Conservation (phyloP, 208 protist species). For the Leishmania lainsoni region DNA sequence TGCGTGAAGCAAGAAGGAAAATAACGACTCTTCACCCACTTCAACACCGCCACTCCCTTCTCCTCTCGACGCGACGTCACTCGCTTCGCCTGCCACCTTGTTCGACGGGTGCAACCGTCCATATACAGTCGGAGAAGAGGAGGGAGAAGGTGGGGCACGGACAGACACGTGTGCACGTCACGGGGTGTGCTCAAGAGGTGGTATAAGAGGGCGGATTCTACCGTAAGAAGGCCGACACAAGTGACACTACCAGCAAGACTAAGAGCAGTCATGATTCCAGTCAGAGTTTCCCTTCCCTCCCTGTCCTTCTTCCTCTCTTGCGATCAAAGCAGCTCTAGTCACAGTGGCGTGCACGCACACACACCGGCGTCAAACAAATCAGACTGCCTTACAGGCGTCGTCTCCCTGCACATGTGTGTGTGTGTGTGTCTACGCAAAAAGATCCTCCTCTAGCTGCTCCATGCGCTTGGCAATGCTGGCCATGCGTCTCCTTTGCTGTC, state of each 20-base stretch:
- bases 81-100: neutral
- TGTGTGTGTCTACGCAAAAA: conserved; percentile 1
- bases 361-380: neutral
- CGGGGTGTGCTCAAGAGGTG: neutral
- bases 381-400: neutral
- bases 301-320: no score
- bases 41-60: neutral
- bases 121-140: neutral
- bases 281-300: neutral
- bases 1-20: neutral
- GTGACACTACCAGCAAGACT: neutral
- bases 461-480: conserved; percentile 47
- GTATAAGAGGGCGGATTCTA: neutral
- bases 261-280: neutral
- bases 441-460: conserved; percentile 45
- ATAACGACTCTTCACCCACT: neutral
- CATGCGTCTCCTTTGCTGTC: conserved; percentile 27
- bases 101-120: neutral
- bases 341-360: neutral
- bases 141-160: neutral
- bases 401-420: neutral
- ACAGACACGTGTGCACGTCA: neutral
- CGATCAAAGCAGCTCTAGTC: neutral
- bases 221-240: neutral
- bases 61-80: neutral